A percentile compares a stretch with the other conserved stretches of the same genome.
Conservation (phyloP, 345 rosid species). For the Raphanus sativus region DNA sequence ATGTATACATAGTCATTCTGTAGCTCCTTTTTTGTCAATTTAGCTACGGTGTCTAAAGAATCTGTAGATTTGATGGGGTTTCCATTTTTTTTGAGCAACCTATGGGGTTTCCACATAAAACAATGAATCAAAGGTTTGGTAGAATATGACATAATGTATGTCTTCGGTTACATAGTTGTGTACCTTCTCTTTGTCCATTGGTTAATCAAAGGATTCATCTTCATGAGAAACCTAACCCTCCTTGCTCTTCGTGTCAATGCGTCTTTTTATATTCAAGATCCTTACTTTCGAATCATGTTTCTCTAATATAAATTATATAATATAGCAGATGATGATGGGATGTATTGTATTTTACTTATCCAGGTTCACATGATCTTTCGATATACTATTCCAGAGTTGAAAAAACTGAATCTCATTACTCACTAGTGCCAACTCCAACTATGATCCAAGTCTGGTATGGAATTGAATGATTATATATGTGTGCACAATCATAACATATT, state of each 20-base stretch:
- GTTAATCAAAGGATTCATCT: constrained; percentile 22
- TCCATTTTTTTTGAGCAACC: background rate
- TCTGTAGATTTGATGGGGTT: background rate
- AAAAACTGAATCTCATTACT: background rate
- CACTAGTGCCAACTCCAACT: background rate
- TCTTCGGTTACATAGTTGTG: constrained; percentile 28
- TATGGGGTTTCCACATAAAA: background rate
- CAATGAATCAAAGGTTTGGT: background rate
- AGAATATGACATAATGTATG: background rate
- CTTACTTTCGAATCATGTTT: constrained; percentile 20
- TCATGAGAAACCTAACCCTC: constrained; percentile 29
- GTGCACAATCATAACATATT: background rate
- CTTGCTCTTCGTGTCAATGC: constrained; percentile 31
- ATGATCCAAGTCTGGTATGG: background rate
- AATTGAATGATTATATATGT: background rate
- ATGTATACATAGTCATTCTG: background rate
- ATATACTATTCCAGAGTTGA: background rate
- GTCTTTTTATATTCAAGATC: constrained; percentile 22
- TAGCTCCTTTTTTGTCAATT: background rate
- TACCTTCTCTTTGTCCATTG: constrained; percentile 24
- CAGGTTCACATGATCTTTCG: background rate
- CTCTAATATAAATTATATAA: background rate
- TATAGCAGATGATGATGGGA: constrained; percentile 13
- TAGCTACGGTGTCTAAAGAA: background rate
- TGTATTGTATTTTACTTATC: constrained; percentile 8